phyloP scores from a whole-genome alignment of 2,329 filamentous ascomycete genomes.

The Fusarium buxicola region DNA sequence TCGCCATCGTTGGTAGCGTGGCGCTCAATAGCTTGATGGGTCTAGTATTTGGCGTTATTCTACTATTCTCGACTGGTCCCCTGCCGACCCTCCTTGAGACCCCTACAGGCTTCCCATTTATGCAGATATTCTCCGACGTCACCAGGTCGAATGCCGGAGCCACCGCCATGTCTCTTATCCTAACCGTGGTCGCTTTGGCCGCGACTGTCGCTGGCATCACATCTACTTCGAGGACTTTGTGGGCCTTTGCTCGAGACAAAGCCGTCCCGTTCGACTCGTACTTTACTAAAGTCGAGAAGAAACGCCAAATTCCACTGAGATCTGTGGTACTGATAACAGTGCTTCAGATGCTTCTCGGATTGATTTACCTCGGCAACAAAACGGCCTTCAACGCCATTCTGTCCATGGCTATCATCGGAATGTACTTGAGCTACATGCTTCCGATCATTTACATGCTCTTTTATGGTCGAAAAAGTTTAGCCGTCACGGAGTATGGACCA shows the following conservation, averaged over 20 bases:
- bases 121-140: constrained; percentile 53
- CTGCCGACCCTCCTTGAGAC: constrained; percentile 54
- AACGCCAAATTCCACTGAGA: constrained; percentile 50
- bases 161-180: constrained; percentile 47
- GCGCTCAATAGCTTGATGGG: constrained; percentile 59
- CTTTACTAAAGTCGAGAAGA: constrained; percentile 51
- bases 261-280: constrained; percentile 51
- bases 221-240: constrained; percentile 53
- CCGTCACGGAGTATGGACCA: constrained; percentile 33
- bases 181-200: constrained; percentile 44
- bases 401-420: constrained; percentile 56
- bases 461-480: constrained; percentile 47
- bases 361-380: constrained; percentile 56
- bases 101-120: constrained; percentile 57
- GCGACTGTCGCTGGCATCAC: constrained; percentile 50
- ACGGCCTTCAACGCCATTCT: constrained; percentile 57
- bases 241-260: constrained; percentile 55
- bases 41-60: constrained; percentile 54
- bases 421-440: constrained; percentile 58
- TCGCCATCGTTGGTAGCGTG: constrained; percentile 51
- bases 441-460: constrained; percentile 54
- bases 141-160: constrained; percentile 44
- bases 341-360: constrained; percentile 48
- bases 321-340: constrained; percentile 42
- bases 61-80: constrained; percentile 57